These are phyloP conservation scores for Amauroascus niger DNA, from an alignment of 2,329 filamentous ascomycete species.

Conservation along the genomic window DNA sequence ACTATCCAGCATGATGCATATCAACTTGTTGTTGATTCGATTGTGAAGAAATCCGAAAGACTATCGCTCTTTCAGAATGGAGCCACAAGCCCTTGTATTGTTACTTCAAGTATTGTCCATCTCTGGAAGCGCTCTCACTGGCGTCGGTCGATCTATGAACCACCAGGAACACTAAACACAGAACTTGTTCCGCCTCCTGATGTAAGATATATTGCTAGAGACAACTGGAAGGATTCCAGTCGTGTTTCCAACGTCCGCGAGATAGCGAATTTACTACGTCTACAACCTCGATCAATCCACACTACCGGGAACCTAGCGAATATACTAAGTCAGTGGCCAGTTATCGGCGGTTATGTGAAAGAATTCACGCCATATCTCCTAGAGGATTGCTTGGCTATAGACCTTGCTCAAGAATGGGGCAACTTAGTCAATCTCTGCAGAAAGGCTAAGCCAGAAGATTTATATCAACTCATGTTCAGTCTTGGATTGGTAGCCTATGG, in stretches of 20 bases:
- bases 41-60: slow-evolving; percentile 2
- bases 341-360: background rate
- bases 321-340: background rate
- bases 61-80: background rate
- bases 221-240: background rate
- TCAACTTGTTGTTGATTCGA: slow-evolving; percentile 11
- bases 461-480: background rate
- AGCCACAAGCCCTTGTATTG: background rate
- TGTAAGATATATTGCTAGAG: background rate
- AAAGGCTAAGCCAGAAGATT: background rate
- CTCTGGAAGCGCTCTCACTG: slow-evolving; percentile 1
- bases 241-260: background rate
- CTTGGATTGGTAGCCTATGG: background rate
- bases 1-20: slow-evolving; percentile 35
- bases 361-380: background rate
- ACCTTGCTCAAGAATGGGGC: slow-evolving; percentile 6
- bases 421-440: slow-evolving; percentile 1
- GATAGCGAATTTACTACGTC: background rate
- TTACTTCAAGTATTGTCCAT: background rate
- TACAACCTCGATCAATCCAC: background rate
- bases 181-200: background rate
- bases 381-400: background rate
- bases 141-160: slow-evolving; percentile 5
- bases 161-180: background rate
- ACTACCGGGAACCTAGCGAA: background rate